phyloP scores from a whole-genome alignment of 176 grass and related monocot species.

The Hordeum marinum region DNA sequence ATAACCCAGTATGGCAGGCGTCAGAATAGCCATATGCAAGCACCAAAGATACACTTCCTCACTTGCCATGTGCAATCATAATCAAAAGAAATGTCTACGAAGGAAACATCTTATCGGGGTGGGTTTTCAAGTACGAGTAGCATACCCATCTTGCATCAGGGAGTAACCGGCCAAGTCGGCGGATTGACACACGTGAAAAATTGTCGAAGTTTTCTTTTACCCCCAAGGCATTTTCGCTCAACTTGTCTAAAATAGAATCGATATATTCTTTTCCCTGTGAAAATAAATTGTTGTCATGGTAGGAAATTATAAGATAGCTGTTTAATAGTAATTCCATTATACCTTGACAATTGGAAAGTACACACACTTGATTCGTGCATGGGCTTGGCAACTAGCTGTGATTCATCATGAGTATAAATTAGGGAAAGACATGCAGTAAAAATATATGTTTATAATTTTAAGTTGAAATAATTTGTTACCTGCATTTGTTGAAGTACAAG shows the following conservation, averaged over 20 bases:
- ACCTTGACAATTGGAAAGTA: constrained; percentile 59
- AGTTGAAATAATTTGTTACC: constrained; percentile 14
- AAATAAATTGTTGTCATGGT: background rate
- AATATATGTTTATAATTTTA: background rate
- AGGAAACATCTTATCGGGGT: background rate
- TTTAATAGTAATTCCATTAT: constrained; percentile 11
- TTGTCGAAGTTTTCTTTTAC: constrained; percentile 50
- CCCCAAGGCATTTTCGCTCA: constrained; percentile 28
- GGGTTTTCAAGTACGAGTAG: background rate
- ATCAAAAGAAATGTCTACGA: background rate
- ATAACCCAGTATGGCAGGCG: background rate
- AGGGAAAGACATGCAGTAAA: background rate
- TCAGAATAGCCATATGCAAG: background rate
- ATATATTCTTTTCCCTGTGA: constrained; percentile 50
- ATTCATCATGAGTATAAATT: constrained; percentile 8
- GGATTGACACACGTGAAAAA: constrained; percentile 48
- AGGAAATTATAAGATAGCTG: background rate
- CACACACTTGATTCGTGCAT: constrained; percentile 49
- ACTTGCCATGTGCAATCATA: background rate
- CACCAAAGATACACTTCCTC: background rate
- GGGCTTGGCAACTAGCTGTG: constrained; percentile 13
- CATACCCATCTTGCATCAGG: constrained; percentile 62
- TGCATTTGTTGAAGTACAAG: background rate
- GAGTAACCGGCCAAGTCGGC: constrained; percentile 48
- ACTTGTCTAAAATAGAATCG: constrained; percentile 39